Evolutionary conservation across 768 basidiomycete species (phyloP).

Genomic region (Amanita inopinata): DNA sequence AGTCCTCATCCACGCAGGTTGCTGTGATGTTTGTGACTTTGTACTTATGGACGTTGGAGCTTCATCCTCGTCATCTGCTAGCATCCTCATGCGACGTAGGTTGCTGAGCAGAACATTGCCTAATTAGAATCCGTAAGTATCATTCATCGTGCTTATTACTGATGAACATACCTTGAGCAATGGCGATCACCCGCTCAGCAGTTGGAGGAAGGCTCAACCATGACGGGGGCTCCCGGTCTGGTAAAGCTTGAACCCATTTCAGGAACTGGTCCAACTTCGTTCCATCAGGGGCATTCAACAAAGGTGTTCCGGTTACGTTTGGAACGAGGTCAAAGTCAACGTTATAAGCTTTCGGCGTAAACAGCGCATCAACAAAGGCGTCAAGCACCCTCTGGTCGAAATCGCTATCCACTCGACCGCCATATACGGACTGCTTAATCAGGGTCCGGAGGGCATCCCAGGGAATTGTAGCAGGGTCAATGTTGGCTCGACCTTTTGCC

Average conservation of each 20-base stretch:
- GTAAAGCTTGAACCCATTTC: conserved; percentile 79
- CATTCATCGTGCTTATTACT: neutral
- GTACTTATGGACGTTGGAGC: conserved; percentile 39
- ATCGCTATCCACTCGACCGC: conserved; percentile 88
- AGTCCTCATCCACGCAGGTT: conserved; percentile 93
- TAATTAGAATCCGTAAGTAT: conserved; percentile 20
- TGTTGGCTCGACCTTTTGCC: conserved; percentile 83
- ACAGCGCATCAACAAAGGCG: conserved; percentile 85
- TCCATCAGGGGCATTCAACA: conserved; percentile 76
- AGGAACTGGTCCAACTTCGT: conserved; percentile 89
- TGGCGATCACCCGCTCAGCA: conserved; percentile 86
- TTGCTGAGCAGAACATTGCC: conserved; percentile 78
- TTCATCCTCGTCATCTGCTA: conserved; percentile 80
- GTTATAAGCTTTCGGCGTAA: conserved; percentile 84
- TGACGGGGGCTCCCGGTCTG: conserved; percentile 88
- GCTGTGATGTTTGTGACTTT: conserved; percentile 58
- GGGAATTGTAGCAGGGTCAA: conserved; percentile 86
- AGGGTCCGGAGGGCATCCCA: conserved; percentile 93
- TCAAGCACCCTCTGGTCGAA: conserved; percentile 91
- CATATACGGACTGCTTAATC: conserved; percentile 94
- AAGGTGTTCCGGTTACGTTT: conserved; percentile 41
- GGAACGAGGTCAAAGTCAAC: conserved; percentile 87
- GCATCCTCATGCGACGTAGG: conserved; percentile 86
- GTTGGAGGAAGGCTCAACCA: conserved; percentile 92
- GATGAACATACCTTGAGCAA: conserved; percentile 65